Percentiles rank a stretch among this genome's conserved stretches.
Evolutionary conservation across 169 alveolate genomes (phyloP).

Genomic region (Plasmodium adleri): DNA sequence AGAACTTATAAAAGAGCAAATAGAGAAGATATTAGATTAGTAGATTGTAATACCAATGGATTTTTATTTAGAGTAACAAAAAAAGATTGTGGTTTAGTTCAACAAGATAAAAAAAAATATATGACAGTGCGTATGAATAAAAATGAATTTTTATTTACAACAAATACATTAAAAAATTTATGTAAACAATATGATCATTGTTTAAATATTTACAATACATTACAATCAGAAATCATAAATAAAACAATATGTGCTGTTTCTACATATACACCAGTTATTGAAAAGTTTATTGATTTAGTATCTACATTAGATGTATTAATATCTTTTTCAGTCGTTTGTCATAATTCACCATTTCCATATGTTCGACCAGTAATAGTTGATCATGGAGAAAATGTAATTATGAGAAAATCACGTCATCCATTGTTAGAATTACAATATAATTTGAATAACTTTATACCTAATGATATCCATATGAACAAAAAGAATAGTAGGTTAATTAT

Average conservation of each 20-base stretch:
- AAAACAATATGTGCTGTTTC: conserved; percentile 95
- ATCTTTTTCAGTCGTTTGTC: conserved; percentile 94
- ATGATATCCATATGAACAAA: conserved; percentile 88
- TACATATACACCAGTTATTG: conserved; percentile 95
- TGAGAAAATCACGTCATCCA: conserved; percentile 91
- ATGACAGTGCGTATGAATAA: conserved; percentile 83
- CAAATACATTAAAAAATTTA: conserved; percentile 85
- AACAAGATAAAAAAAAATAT: conserved; percentile 69
- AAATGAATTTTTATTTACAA: conserved; percentile 91
- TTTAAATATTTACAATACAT: conserved; percentile 86
- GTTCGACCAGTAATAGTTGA: conserved; percentile 91
- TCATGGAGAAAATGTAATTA: conserved; percentile 87
- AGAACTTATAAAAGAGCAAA: conserved; percentile 56
- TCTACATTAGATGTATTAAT: conserved; percentile 95
- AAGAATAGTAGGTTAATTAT: conserved; percentile 90
- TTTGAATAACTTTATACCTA: conserved; percentile 88
- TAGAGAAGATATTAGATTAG: background rate
- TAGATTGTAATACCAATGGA: conserved; percentile 81
- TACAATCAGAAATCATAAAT: conserved; percentile 88
- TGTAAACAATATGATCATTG: conserved; percentile 86
- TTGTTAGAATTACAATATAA: conserved; percentile 86
- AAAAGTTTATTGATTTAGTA: conserved; percentile 89
- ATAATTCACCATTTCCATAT: conserved; percentile 88
- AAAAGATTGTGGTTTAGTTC: conserved; percentile 85
- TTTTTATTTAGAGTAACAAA: conserved; percentile 91